A percentile compares a stretch with the other conserved stretches of the same genome.
phyloP scores from a whole-genome alignment of 805 yeast species.

The Debaryomyces prosopidis region DNA sequence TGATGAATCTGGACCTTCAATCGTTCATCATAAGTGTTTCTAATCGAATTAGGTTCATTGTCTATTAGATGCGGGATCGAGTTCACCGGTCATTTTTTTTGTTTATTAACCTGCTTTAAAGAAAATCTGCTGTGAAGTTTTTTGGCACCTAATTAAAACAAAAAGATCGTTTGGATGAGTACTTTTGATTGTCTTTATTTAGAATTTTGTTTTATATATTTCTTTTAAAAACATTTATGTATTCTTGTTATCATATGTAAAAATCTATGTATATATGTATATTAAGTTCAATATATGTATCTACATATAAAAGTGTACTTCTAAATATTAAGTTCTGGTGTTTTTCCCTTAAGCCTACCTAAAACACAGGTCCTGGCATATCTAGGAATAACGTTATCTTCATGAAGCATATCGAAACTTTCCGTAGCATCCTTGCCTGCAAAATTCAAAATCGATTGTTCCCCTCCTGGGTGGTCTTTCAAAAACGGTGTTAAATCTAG shows the following conservation, averaged over 20 bases:
- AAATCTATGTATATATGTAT: not conserved
- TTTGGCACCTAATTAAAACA: not conserved
- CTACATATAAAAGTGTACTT: not conserved
- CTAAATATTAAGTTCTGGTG: constrained; percentile 40
- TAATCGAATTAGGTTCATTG: constrained; percentile 37
- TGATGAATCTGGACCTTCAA: constrained; percentile 99
- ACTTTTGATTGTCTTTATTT: constrained; percentile 2
- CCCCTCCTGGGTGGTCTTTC: constrained; percentile 60
- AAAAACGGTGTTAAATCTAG: constrained; percentile 48
- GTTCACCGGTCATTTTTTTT: not conserved
- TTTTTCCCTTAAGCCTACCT: constrained; percentile 51
- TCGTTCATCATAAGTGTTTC: constrained; percentile 95
- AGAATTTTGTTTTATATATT: constrained; percentile 1
- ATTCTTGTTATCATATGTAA: constrained; percentile 4
- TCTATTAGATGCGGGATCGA: not conserved
- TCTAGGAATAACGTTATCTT: constrained; percentile 52
- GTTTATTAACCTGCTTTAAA: not conserved
- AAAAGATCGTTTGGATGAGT: not conserved
- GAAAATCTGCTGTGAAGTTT: not conserved
- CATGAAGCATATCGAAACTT: constrained; percentile 55
- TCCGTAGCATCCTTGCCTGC: constrained; percentile 52
- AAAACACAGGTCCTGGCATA: constrained; percentile 50
- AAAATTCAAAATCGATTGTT: constrained; percentile 48
- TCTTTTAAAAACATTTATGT: constrained; percentile 2
- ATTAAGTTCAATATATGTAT: not conserved